phyloP scores from a whole-genome alignment of 2,329 filamentous ascomycete genomes.

The Zymoseptoria brevis region DNA sequence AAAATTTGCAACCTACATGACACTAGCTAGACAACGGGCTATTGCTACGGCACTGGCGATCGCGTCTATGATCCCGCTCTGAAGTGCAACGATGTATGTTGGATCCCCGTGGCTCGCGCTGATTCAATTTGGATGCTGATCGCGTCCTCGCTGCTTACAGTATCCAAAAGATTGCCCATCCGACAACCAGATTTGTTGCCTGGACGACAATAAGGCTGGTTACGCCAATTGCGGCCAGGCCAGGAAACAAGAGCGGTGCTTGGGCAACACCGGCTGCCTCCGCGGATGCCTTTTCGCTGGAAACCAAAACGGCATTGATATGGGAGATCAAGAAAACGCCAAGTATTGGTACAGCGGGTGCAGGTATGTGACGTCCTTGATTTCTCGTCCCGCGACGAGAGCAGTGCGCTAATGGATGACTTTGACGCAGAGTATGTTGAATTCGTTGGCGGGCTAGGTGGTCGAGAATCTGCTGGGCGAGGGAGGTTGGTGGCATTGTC shows the following conservation, averaged over 20 bases:
- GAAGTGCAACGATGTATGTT: neutral
- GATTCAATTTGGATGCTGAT: neutral
- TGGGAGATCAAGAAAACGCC: neutral
- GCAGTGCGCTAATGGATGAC: neutral
- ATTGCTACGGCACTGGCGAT: neutral
- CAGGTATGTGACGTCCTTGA: neutral
- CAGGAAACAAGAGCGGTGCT: neutral
- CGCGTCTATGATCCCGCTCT: neutral
- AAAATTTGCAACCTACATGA: neutral
- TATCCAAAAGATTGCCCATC: neutral
- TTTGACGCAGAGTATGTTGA: neutral
- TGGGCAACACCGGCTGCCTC: neutral
- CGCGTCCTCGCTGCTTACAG: neutral
- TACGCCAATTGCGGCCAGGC: neutral
- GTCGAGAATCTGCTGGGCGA: neutral
- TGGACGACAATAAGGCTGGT: neutral
- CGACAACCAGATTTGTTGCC: neutral
- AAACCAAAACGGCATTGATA: neutral
- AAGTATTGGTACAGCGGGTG: neutral
- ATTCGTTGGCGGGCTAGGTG: neutral
- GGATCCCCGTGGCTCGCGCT: neutral
- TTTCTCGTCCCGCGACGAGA: too few species aligned
- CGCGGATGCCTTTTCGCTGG: neutral
- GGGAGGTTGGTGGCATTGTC: neutral
- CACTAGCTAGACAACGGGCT: neutral